Percentiles rank a stretch among this genome's conserved stretches.
Evolutionary conservation across 2,329 filamentous ascomycete species (phyloP).

Genomic region (Phaeosphaeriaceae sp.): DNA sequence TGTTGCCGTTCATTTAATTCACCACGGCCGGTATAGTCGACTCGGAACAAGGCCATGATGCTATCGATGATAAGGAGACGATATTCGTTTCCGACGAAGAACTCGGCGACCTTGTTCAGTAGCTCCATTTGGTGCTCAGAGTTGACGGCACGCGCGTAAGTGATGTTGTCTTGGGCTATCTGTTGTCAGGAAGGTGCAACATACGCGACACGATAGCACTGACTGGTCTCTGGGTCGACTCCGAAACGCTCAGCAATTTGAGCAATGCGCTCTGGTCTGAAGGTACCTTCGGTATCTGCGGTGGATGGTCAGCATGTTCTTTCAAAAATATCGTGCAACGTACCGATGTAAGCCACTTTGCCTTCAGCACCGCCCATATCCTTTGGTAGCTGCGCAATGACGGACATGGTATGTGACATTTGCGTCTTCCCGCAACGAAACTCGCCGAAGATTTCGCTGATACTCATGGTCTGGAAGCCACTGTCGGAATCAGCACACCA

Average conservation of each 20-base stretch:
- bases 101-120: slow-evolving; percentile 66
- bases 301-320: background rate
- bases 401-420: slow-evolving; percentile 72
- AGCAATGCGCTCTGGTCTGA: slow-evolving; percentile 70
- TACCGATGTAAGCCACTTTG: slow-evolving; percentile 72
- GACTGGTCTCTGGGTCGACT: slow-evolving; percentile 48
- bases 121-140: slow-evolving; percentile 71
- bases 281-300: slow-evolving; percentile 54
- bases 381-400: slow-evolving; percentile 65
- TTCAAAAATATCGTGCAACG: slow-evolving; percentile 1
- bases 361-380: slow-evolving; percentile 72
- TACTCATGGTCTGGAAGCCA: slow-evolving; percentile 74
- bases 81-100: slow-evolving; percentile 69
- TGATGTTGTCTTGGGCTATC: slow-evolving; percentile 70
- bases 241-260: slow-evolving; percentile 73
- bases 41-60: slow-evolving; percentile 73
- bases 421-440: slow-evolving; percentile 74
- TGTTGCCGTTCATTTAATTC: slow-evolving; percentile 73
- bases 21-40: slow-evolving; percentile 71
- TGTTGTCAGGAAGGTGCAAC: slow-evolving; percentile 59
- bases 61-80: slow-evolving; percentile 73
- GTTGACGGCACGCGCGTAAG: slow-evolving; percentile 69
- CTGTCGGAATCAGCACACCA: slow-evolving; percentile 44
- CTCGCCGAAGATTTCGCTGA: slow-evolving; percentile 69
- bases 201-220: background rate